Evolutionary conservation across 345 rosid genomes (phyloP).

Genomic region (Fremontodendron californicum): DNA sequence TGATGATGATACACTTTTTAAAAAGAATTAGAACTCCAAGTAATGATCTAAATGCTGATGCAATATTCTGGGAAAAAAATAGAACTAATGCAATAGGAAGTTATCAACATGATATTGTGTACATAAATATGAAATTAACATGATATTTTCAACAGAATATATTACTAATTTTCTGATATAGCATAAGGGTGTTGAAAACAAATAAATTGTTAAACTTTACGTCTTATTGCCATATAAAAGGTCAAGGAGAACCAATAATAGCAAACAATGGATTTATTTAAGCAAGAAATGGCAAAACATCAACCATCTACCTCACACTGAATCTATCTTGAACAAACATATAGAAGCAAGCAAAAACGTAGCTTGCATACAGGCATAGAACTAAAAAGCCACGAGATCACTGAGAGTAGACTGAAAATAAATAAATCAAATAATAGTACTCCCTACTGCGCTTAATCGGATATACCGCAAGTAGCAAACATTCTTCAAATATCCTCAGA

Average conservation of each 20-base stretch:
- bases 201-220: background rate
- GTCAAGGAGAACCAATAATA: background rate
- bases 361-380: background rate
- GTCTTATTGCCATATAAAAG: background rate
- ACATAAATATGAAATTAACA: background rate
- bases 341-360: background rate
- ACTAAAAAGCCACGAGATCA: background rate
- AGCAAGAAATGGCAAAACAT: no score
- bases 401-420: background rate
- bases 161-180: background rate
- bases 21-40: background rate
- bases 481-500: background rate
- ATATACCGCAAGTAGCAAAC: background rate
- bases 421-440: background rate
- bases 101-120: background rate
- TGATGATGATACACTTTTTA: slow-evolving; percentile 7
- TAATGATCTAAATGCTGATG: background rate
- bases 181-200: background rate
- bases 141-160: background rate
- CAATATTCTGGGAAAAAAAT: background rate
- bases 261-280: background rate
- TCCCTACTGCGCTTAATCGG: background rate
- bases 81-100: background rate
- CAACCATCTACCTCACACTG: background rate
- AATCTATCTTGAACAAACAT: background rate